A percentile compares a stretch with the other conserved stretches of the same genome.
Conservation (phyloP, 352 stramenopile genomes). For the Phytophthora vignae region DNA sequence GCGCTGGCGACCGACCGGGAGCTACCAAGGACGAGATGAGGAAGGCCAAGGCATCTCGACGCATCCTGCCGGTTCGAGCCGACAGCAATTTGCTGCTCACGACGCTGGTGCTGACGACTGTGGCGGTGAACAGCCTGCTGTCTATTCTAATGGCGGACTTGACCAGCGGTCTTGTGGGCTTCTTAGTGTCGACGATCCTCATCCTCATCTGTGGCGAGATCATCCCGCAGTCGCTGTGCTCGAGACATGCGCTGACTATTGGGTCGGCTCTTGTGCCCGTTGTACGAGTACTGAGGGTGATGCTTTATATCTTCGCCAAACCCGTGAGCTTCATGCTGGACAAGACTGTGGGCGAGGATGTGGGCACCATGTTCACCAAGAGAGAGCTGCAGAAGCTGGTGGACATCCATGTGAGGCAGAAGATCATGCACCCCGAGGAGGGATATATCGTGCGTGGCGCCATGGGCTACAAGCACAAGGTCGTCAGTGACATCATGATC, state of each 20-base stretch:
- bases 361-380: conserved; percentile 96
- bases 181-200: conserved; percentile 94
- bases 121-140: conserved; percentile 96
- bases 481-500: conserved; percentile 93
- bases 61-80: conserved; percentile 89
- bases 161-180: conserved; percentile 88
- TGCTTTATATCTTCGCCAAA: conserved; percentile 92
- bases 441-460: conserved; percentile 95
- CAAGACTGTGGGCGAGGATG: conserved; percentile 91
- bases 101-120: conserved; percentile 97
- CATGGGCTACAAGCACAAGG: conserved; percentile 81
- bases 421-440: conserved; percentile 93
- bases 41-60: conserved; percentile 64
- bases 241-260: conserved; percentile 89
- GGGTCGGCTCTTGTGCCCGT: conserved; percentile 85
- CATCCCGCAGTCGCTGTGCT: conserved; percentile 93
- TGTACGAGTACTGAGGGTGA: conserved; percentile 93
- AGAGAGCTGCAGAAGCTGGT: conserved; percentile 96
- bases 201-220: conserved; percentile 98
- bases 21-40: conserved; percentile 65
- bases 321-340: conserved; percentile 94
- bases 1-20: conserved; percentile 80
- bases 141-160: conserved; percentile 97
- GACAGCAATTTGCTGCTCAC: conserved; percentile 98
- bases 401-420: conserved; percentile 95